Percentiles rank a stretch among this genome's conserved stretches.
phyloP scores from a whole-genome alignment of 768 basidiomycete genomes.

The Melanogaster broomeanus region DNA sequence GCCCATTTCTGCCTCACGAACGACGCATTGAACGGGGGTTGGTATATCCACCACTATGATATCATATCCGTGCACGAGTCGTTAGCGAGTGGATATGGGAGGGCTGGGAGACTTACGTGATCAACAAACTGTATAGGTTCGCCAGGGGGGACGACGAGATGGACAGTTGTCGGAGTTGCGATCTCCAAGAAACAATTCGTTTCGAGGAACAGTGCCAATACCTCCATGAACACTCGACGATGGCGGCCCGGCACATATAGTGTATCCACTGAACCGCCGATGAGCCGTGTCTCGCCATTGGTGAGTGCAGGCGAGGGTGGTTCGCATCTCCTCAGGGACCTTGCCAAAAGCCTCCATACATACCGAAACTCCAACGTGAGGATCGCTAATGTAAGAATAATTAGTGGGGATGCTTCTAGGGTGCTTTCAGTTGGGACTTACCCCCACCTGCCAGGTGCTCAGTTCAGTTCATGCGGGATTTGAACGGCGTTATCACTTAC shows the following conservation, averaged over 20 bases:
- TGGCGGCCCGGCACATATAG: conserved; percentile 49
- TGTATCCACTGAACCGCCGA: conserved; percentile 52
- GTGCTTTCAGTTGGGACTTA: conserved; percentile 18
- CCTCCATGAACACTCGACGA: conserved; percentile 40
- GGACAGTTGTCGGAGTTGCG: conserved; percentile 45
- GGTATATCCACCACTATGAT: conserved; percentile 48
- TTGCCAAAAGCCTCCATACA: conserved; percentile 45
- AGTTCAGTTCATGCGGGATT: conserved; percentile 8
- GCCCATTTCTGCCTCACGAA: conserved; percentile 50
- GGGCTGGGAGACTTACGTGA: conserved; percentile 34
- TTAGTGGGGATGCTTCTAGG: neutral
- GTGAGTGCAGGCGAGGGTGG: conserved; percentile 38
- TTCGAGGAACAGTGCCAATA: conserved; percentile 45
- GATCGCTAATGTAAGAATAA: conserved; percentile 32
- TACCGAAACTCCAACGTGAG: conserved; percentile 43
- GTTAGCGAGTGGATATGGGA: neutral
- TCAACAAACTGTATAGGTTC: conserved; percentile 50
- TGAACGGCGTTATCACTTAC: conserved; percentile 23
- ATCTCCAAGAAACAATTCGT: conserved; percentile 53
- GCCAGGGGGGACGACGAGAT: conserved; percentile 39
- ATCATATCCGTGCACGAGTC: neutral
- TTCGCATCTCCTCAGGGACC: conserved; percentile 38
- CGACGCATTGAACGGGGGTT: conserved; percentile 45
- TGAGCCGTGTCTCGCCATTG: conserved; percentile 36
- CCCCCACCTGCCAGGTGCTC: conserved; percentile 40